Base-by-base conservation (phyloP, 805 yeast genomes). In the Lipomyces sp. region DNA sequence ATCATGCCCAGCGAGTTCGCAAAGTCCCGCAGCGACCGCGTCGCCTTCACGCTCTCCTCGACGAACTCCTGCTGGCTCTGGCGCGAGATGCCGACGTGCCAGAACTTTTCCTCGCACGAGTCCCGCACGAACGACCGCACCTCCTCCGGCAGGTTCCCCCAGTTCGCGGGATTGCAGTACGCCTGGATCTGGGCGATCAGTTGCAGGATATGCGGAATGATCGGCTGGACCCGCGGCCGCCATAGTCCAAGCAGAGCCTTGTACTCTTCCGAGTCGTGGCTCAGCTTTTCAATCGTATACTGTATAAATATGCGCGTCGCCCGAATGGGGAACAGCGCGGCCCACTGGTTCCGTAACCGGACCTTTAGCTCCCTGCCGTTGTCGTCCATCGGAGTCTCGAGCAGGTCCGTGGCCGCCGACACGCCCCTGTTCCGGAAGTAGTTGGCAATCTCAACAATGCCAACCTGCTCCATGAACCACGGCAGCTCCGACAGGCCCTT, bases 381-480 rank as follows among this genome's bases (percentile, higher is more conserved):
- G 21, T 87, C 96, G 70, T 95, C 98, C 86, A 93, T 91, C 45
- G 80, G 76, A 0, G 95, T 84, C 44, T 81, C 78, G 43, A 91
- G 67, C 46, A 95, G 68, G 66, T 89, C 81, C 2, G 95, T 84
- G 24, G 74, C 69, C 3, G 90, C 87, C 1, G 85, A 78, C 29
- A 95, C 90, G 4, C 86, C 86, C 59, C 98, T 74, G 6, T 79
- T 77, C 55, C 83, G 82, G 68, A 95, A 93, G 65, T 93, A 93
- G 52, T 84, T 84, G 0, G 97, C 95, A 63, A 93, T 95, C 65
- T 82, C 82, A 2, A 89, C 98, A 48, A 93, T 87, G 2, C 98
- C 98, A 45, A 95, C 77, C 61, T 97, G 78, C 68, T 90, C 98
- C 98, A 93, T 91, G 61, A 93, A 93, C 98, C 98, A 93, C 54